Base-by-base conservation (phyloP, 345 rosid species). In the Salix suchowensis region DNA sequence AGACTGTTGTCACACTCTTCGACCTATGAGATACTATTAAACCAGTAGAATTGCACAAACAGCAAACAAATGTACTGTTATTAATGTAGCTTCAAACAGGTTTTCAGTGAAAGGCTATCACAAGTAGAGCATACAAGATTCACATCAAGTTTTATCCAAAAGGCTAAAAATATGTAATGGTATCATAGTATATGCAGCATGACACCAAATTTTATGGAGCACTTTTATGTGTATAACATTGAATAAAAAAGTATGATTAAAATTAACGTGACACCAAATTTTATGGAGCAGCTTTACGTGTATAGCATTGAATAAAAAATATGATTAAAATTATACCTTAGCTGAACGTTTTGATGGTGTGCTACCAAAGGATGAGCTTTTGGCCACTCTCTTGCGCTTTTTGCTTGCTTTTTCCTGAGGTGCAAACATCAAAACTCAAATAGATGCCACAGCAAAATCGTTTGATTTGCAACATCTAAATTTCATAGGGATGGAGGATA, bases 311-410 rank as follows among this genome's bases (percentile, higher is more conserved):
- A 46, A 28, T 40, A 77, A 70, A 19, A 12, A 12, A 10, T 44
- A 65, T 5, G 12, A 6, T 7, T 26, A 23, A 62, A 40, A 23
- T 4, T 52, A 82, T 86, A 93, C 98, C 98, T 88, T 93, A 24
- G 79, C 79, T 23, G 88, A 88, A 52, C 85, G 86, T 73, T 82
- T 89, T 4, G 91, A 88, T 67, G 91, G 74, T 14, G 88, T 60
- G 73, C 85, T 82, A 61, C 84, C 90, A 72, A 89, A 78, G 39
- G 84, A 76, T 52, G 92, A 82, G 78, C 85, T 84, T 83, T 81
- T 92, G 30, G 80, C 76, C 48, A 62, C 83, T 83, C 93, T 85
- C 83, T 88, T 93, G 81, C 96, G 96, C 82, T 96, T 96, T 80
- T 79, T 80, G 80, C 89, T 88, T 85, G 81, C 83, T 62, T 86